Conservation (phyloP, 805 yeast species). For the Ogataea ramenticola region DNA sequence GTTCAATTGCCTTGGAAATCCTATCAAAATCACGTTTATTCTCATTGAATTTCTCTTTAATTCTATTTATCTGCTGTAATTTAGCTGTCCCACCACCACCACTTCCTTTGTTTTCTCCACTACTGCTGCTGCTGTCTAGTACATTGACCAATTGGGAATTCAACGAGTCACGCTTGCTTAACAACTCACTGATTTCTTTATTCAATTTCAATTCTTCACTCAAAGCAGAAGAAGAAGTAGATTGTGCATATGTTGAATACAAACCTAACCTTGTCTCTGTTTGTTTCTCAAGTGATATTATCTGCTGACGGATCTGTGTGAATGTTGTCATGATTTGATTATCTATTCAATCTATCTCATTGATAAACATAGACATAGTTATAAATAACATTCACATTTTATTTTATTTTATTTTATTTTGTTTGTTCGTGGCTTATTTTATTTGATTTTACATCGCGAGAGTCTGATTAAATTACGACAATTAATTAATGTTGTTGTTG, state of each 20-base stretch:
- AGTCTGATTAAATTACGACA: too few relatives aligned
- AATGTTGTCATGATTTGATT: conserved; percentile 32
- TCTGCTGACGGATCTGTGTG: conserved; percentile 61
- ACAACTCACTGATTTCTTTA: conserved; percentile 40
- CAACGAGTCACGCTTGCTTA: conserved; percentile 46
- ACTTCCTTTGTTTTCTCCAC: background rate
- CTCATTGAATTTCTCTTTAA: conserved; percentile 66
- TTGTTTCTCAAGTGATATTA: conserved; percentile 64
- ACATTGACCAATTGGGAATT: conserved; percentile 45
- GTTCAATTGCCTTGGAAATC: conserved; percentile 35
- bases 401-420: too few relatives aligned
- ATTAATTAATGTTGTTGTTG: too few relatives aligned
- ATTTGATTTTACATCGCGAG: too few relatives aligned
- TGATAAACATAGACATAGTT: too few relatives aligned
- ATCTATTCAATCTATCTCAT: too few relatives aligned
- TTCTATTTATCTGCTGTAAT: conserved; percentile 75
- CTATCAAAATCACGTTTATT: conserved; percentile 58
- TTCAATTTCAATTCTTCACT: conserved; percentile 41
- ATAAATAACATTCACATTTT: too few relatives aligned
- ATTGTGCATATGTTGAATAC: conserved; percentile 47
- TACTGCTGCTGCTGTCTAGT: conserved; percentile 28
- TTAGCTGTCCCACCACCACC: conserved; percentile 42
- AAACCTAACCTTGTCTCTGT: conserved; percentile 46
- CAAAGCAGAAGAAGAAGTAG: conserved; percentile 40
- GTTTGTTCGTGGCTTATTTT: too few relatives aligned